phyloP scores from a whole-genome alignment of 2,329 filamentous ascomycete species.

The Pseudogymnoascus sp. region DNA sequence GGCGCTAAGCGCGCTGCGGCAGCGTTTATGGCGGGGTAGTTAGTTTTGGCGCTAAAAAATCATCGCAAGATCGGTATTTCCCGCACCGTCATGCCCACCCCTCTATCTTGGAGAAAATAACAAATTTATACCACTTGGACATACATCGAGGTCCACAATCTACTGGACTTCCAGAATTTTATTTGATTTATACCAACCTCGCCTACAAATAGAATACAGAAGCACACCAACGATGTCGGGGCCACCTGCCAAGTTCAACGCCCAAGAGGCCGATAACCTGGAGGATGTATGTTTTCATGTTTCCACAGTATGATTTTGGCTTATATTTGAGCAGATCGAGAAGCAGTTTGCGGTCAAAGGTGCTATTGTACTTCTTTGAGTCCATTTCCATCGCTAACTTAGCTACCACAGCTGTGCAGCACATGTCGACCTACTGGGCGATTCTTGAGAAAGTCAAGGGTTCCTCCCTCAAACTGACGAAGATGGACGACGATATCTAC shows the following conservation, averaged over 20 bases:
- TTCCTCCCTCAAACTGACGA: constrained; percentile 83
- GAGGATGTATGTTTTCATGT: constrained; percentile 49
- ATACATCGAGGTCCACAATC: background rate
- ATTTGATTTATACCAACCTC: background rate
- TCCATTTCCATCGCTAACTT: background rate
- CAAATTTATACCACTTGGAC: background rate
- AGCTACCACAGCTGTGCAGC: constrained; percentile 62
- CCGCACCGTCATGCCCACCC: constrained; percentile 5
- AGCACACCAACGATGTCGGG: constrained; percentile 11
- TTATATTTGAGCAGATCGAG: constrained; percentile 64
- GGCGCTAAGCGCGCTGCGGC: background rate
- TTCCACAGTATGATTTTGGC: constrained; percentile 4
- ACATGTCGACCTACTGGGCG: constrained; percentile 94
- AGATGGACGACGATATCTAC: constrained; percentile 90
- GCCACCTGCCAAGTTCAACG: constrained; percentile 37
- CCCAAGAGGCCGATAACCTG: constrained; percentile 61
- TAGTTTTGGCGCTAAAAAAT: constrained; percentile 3
- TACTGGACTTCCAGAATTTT: background rate
- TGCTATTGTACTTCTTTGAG: constrained; percentile 29
- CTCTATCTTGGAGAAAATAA: background rate
- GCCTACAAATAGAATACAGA: background rate
- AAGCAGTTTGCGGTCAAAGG: constrained; percentile 98
- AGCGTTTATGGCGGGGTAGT: background rate
- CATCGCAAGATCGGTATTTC: constrained; percentile 4
- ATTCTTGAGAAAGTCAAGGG: constrained; percentile 88